Evolutionary conservation across 805 yeast species (phyloP), one percentile per base, ranked within the genome.

Genomic region (Pichia sporocuriosa): DNA sequence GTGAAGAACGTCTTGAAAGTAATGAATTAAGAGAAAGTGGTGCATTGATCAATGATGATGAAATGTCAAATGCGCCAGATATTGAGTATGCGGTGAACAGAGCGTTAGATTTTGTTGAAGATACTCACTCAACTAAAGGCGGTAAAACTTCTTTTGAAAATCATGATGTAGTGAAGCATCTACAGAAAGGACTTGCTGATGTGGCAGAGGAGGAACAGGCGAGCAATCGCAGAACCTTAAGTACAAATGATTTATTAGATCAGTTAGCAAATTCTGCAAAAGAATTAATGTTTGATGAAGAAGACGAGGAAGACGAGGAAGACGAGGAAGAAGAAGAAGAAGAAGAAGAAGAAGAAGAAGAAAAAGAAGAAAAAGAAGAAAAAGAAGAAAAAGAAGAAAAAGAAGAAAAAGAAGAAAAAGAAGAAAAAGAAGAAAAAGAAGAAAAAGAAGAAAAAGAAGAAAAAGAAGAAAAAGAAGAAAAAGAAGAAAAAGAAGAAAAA

Each of bases 11-110:
- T 16, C 31, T 35, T 13, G 53, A 54, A 17, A 57, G 68, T n/a
- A 54, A 57, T 2, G 77, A 70, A 34, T 65, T 78, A 48, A 70
- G 66, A 27, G 61, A 68, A 40, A 83, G 75, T 51, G 84, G 84
- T 35, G 84, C 78, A 0, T 61, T 78, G 43, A 59, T 72, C 25
- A 53, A 55, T 35, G 79, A 70, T 46, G 79, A 75, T 37, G 70
- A 72, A 1, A 73, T 68, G 47, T 63, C 68, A 6, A 70, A 67
- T 37, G 66, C 72, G 46, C 68, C 68, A 27, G 69, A 67, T 39
- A 65, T 74, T 40, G 79, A 75, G 49, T 68, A 64, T 34, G 73
- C 76, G 54, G 68, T 73, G 37, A 66, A 67, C 40, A 64, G 61
- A 33, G 76, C 74, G n/a, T 62, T 73, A 52, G 63, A 56, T 37